Base-by-base conservation (phyloP, 768 basidiomycete species). In the Gloeostereum incarnatum region DNA sequence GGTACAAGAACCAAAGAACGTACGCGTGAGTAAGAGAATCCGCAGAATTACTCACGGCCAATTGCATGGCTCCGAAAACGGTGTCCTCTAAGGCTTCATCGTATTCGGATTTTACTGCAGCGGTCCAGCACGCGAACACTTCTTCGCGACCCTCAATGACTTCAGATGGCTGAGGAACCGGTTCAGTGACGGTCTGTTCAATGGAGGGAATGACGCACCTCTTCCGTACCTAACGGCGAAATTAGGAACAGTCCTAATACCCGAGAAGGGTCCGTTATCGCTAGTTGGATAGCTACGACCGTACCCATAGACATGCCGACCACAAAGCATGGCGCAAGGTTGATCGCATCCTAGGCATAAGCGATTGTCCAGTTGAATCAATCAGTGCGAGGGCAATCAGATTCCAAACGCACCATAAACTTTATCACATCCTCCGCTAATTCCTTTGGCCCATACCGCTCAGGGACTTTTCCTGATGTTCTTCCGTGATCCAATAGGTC, bases 221-320 rank as follows among this genome's bases (percentile, higher is more conserved):
- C 57, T 21, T 41, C 44, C 6, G 49, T 17, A 4, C 53, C 46
- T 14, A 51, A 48, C 6, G 53, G 53, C 2, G 54, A 56, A 7
- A 55, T 49, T 1, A 56, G 33, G 4, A 51, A 55, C 2, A 57
- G 44, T 16, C 55, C 52, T 16, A 49, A 39, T 6, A 52, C 47
- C 21, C 44, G 23, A 9, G 55, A 44, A 8, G 56, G 53, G 23
- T 50, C 46, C 3, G 26, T 18, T 19, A 45, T 31, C 6, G 57
- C 50, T 26, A 57, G 36, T 33, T 55, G 51, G 6, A 59, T 40
- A 20, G 45, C 50, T 17, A 57, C 45, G 21, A 47, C 45, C 9
- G 51, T 42, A 2, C 57, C 57, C 16, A 57, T 47, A 2, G 50
- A 46, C 3, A 56, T 32, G 5, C 51, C 56, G 22, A 59, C 55